Base-by-base conservation (phyloP, 1,284 basidiomycete genomes). In the Naganishia sp. region DNA sequence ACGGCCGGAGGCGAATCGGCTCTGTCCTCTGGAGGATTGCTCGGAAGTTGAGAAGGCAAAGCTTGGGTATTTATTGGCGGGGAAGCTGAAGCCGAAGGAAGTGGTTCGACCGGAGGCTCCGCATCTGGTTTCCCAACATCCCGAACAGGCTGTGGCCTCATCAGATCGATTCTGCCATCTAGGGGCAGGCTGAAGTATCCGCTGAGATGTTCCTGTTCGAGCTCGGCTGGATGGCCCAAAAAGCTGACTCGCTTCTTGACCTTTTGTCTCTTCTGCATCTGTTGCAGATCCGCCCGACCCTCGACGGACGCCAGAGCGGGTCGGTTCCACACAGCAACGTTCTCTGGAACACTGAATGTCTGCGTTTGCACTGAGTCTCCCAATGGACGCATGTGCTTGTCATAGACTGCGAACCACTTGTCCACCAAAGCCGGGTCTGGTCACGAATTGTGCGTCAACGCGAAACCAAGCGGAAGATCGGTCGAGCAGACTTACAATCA, bases 321-420 rank as follows among this genome's bases (percentile, higher is more conserved):
- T 25, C 71, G 81, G 69, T 92, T 86, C 90, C 90, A 94, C 4
- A 84, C 87, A 15, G 91, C 85, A 45, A 85, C 79, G 75, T 90
- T 90, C 58, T 84, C 85, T 68, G 84, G 84, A 21, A 88, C 84
- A 63, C 87, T 84, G 76, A 93, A 93, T 17, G 84, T 74, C 69
- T 69, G 74, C 47, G 71, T 73, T n/a, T 75, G 62, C 53, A 81
- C 79, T 17, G 81, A 76, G 3, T 74, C 73, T 41, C 74, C 73
- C 2, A 79, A 74, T 13, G 79, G 77, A 47, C 92, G 90, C 75
- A 91, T 91, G 77, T 94, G 85, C 47, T 82, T 85, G 79, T 96
- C 92, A 74, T 95, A 98, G 18, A 94, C 87, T 56, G 86, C 85
- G 78, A 87, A 95, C 94, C 94, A 99, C 46, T 88, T 86, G 74